Conservation (phyloP, 352 stramenopile species). For the Pythium aphanidermatum region DNA sequence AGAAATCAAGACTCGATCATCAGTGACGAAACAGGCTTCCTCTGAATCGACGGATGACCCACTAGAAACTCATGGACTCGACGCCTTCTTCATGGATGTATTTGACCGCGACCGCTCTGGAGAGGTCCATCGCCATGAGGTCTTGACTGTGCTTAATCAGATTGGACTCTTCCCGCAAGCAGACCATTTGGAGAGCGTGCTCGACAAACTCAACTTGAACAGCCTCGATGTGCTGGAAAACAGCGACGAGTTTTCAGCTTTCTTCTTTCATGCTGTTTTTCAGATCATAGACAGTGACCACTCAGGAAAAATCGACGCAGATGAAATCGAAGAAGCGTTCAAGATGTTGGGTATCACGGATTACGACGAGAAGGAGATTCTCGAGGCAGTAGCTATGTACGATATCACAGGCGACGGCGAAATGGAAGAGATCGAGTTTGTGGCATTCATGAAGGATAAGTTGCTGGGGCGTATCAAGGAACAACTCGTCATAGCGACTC, state of each 20-base stretch:
- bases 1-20: slow-evolving; percentile 24
- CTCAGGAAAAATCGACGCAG: slow-evolving; percentile 71
- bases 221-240: slow-evolving; percentile 37
- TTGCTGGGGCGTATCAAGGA: slow-evolving; percentile 56
- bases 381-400: slow-evolving; percentile 54
- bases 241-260: slow-evolving; percentile 48
- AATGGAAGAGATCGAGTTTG: slow-evolving; percentile 80
- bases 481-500: slow-evolving; percentile 17
- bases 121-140: slow-evolving; percentile 40
- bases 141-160: slow-evolving; percentile 57
- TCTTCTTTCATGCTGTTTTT: slow-evolving; percentile 74
- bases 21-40: background rate
- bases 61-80: slow-evolving; percentile 47
- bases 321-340: slow-evolving; percentile 69
- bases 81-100: slow-evolving; percentile 58
- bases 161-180: slow-evolving; percentile 53
- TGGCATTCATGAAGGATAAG: slow-evolving; percentile 70
- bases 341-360: slow-evolving; percentile 55
- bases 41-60: slow-evolving; percentile 41
- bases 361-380: slow-evolving; percentile 60
- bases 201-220: slow-evolving; percentile 53
- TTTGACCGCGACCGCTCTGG: slow-evolving; percentile 57
- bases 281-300: slow-evolving; percentile 65
- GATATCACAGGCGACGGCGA: slow-evolving; percentile 72
- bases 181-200: slow-evolving; percentile 37